These are phyloP conservation scores for Penicillium sp. DNA, from an alignment of 2,329 filamentous ascomycete species.

Conservation along the genomic window DNA sequence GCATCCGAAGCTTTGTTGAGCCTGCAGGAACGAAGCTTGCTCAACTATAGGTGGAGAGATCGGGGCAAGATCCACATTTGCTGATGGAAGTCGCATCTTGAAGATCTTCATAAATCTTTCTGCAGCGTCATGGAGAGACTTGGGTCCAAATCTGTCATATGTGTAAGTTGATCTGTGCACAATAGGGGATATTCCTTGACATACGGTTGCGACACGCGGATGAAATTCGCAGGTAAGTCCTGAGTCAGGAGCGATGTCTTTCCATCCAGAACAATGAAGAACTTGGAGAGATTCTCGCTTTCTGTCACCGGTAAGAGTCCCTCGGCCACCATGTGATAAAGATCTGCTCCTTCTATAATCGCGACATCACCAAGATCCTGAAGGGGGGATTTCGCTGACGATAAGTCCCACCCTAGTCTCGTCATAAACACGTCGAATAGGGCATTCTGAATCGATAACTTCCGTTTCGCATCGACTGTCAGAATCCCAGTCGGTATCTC, in stretches of 20 bases:
- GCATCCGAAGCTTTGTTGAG: neutral
- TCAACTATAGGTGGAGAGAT: neutral
- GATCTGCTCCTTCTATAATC: constrained; percentile 26
- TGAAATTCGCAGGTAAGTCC: constrained; percentile 12
- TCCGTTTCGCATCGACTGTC: constrained; percentile 29
- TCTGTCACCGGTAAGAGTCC: constrained; percentile 1
- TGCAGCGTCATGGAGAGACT: constrained; percentile 25
- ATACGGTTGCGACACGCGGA: constrained; percentile 31
- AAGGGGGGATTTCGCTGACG: constrained; percentile 23
- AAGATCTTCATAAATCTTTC: constrained; percentile 4
- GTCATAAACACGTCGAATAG: constrained; percentile 26
- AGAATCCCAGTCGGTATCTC: constrained; percentile 24
- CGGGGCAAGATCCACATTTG: neutral
- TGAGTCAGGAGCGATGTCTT: neutral
- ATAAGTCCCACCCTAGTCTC: constrained; percentile 25
- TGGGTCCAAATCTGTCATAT: constrained; percentile 26
- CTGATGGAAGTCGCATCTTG: neutral
- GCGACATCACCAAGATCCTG: constrained; percentile 27
- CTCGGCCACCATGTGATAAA: constrained; percentile 12
- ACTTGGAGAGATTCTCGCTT: constrained; percentile 8
- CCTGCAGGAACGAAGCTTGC: too few relatives aligned
- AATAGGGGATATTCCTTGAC: neutral
- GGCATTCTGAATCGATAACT: constrained; percentile 26
- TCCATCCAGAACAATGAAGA: constrained; percentile 24
- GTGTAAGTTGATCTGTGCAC: neutral